Evolutionary conservation across 441 rosid species (phyloP).

Genomic region (Gossypium aridum): DNA sequence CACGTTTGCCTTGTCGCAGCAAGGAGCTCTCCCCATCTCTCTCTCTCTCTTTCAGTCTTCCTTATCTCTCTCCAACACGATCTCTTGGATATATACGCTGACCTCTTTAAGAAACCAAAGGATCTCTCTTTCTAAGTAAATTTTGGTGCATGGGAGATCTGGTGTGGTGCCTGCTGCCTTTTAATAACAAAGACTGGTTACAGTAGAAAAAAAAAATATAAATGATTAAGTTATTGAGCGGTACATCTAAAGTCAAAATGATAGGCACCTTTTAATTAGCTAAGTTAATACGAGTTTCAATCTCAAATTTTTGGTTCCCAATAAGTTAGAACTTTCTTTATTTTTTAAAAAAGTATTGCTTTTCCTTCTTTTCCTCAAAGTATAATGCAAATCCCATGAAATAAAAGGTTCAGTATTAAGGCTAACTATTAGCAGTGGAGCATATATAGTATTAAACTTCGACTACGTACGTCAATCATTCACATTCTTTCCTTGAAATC

Average conservation of each 20-base stretch:
- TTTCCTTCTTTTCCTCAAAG: slow-evolving; percentile 10
- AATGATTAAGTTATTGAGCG: not conserved
- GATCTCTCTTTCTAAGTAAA: not conserved
- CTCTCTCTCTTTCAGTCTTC: not conserved
- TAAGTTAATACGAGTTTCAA: slow-evolving; percentile 31
- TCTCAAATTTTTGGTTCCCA: not conserved
- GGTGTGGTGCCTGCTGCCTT: not conserved
- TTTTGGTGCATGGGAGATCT: not conserved
- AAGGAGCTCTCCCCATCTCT: slow-evolving; percentile 66
- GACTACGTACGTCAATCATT: not conserved
- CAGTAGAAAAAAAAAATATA: not conserved
- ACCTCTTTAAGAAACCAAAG: not conserved
- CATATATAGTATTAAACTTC: not conserved
- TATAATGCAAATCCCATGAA: slow-evolving; percentile 18
- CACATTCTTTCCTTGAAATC: not conserved
- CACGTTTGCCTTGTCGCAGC: slow-evolving; percentile 65
- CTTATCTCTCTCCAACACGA: slow-evolving; percentile 13
- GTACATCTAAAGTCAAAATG: slow-evolving; percentile 34
- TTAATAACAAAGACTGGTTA: not conserved
- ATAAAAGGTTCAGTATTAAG: not conserved
- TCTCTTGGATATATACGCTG: slow-evolving; percentile 1
- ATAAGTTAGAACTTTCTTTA: not conserved
- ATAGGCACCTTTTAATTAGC: slow-evolving; percentile 24
- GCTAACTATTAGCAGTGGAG: not conserved
- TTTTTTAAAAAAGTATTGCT: not conserved